Conservation (phyloP, 2,329 filamentous ascomycete species). For the Rugonectria rugulosa region DNA sequence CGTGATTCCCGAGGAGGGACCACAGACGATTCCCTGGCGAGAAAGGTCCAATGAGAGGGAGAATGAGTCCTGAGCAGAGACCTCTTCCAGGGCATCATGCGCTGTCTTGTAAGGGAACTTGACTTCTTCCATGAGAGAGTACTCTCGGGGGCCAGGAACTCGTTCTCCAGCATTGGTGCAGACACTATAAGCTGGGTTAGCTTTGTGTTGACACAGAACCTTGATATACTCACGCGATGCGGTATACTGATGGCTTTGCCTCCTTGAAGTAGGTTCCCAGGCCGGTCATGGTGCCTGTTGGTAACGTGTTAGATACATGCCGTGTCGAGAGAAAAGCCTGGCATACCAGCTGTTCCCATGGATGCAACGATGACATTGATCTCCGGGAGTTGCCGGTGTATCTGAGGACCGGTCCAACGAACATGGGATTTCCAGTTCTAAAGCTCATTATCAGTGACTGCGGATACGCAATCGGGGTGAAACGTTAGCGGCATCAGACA, state of each 20-base stretch:
- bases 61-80: constrained; percentile 62
- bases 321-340: no score
- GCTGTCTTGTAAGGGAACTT: constrained; percentile 64
- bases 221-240: constrained; percentile 41
- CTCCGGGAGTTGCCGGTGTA: constrained; percentile 62
- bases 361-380: constrained; percentile 63
- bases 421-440: constrained; percentile 63
- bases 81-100: constrained; percentile 63
- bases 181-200: constrained; percentile 49
- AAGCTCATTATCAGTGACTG: constrained; percentile 2
- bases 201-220: rapidly evolving
- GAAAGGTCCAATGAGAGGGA: constrained; percentile 61
- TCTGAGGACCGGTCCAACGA: constrained; percentile 67
- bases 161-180: constrained; percentile 65
- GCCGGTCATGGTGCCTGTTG: constrained; percentile 53
- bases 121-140: constrained; percentile 57
- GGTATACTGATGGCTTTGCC: constrained; percentile 56
- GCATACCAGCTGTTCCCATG: constrained; percentile 57
- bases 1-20: constrained; percentile 67
- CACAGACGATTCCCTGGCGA: constrained; percentile 66
- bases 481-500: not conserved
- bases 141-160: constrained; percentile 64
- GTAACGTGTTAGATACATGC: not conserved
- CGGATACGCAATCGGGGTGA: no score
- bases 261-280: constrained; percentile 59